Evolutionary conservation across 345 rosid genomes (phyloP).

Genomic region (Citrus inodora): DNA sequence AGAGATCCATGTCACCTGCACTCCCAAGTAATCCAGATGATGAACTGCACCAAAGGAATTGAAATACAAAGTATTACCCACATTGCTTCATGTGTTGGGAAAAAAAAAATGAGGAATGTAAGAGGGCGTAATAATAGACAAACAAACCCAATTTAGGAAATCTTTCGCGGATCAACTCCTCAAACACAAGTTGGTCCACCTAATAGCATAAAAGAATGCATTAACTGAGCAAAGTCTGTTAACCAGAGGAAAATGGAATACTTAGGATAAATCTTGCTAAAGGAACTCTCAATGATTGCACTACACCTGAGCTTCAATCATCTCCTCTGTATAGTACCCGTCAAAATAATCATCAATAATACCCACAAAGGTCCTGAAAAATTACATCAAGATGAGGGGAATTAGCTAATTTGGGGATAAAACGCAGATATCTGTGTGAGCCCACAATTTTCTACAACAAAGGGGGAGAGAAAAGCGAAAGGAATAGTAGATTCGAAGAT

Average conservation of each 20-base stretch:
- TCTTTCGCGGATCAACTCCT: conserved; percentile 88
- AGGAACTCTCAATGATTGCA: conserved; percentile 13
- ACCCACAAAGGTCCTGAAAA: conserved; percentile 84
- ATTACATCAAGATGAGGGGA: conserved; percentile 16
- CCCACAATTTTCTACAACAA: neutral
- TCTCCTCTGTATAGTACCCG: conserved; percentile 88
- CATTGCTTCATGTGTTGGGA: conserved; percentile 20
- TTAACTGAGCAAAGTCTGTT: neutral
- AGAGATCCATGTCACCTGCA: conserved; percentile 96
- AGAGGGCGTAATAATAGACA: conserved; percentile 15
- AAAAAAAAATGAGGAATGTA: conserved; percentile 5
- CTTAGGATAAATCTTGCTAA: conserved; percentile 5
- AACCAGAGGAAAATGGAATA: conserved; percentile 9
- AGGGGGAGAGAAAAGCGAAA: neutral
- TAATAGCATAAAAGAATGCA: conserved; percentile 25
- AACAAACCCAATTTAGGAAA: conserved; percentile 94
- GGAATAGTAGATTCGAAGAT: neutral
- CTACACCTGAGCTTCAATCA: conserved; percentile 91
- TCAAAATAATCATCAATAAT: conserved; percentile 88
- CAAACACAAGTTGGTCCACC: conserved; percentile 99
- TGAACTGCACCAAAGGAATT: conserved; percentile 81
- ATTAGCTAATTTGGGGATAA: conserved; percentile 10
- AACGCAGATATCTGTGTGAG: neutral
- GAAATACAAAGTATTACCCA: conserved; percentile 41
- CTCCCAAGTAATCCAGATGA: conserved; percentile 99